phyloP scores from a whole-genome alignment of 148 eudicot species.

The Dysphania ambrosioides region DNA sequence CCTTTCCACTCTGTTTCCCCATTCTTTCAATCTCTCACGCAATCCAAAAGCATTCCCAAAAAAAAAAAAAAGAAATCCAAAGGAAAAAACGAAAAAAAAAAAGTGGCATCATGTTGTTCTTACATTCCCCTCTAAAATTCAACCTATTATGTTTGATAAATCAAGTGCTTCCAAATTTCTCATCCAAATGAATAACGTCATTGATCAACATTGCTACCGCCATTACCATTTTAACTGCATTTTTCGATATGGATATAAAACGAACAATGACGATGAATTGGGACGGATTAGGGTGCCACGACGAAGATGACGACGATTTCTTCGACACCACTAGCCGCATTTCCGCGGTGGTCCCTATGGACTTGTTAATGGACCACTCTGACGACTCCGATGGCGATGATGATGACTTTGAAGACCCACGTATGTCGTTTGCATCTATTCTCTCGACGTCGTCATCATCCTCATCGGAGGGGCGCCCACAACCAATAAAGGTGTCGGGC shows the following conservation, averaged over 20 bases:
- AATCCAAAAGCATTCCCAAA: not conserved
- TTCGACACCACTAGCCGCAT: slow-evolving; percentile 63
- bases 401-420: slow-evolving; percentile 52
- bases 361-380: slow-evolving; percentile 11
- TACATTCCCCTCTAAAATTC: slow-evolving; percentile 1
- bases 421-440: slow-evolving; percentile 59
- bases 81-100: not conserved
- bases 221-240: not conserved
- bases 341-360: slow-evolving; percentile 46
- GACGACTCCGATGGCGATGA: slow-evolving; percentile 40
- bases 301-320: slow-evolving; percentile 71
- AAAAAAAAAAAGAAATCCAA: not conserved
- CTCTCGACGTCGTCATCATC: slow-evolving; percentile 24
- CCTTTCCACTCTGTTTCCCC: slow-evolving; percentile 4
- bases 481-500: not conserved
- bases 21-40: not conserved
- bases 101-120: not conserved
- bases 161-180: not conserved
- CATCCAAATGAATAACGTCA: slow-evolving; percentile 7
- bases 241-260: slow-evolving; percentile 26
- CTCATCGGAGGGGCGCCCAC: slow-evolving; percentile 1
- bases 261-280: slow-evolving; percentile 74
- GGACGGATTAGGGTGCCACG: slow-evolving; percentile 49
- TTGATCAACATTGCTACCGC: not conserved
- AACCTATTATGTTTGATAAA: not conserved